These are phyloP conservation scores for Hygrophoropsis aurantiaca DNA, from an alignment of 768 basidiomycete genomes.

Conservation along the genomic window DNA sequence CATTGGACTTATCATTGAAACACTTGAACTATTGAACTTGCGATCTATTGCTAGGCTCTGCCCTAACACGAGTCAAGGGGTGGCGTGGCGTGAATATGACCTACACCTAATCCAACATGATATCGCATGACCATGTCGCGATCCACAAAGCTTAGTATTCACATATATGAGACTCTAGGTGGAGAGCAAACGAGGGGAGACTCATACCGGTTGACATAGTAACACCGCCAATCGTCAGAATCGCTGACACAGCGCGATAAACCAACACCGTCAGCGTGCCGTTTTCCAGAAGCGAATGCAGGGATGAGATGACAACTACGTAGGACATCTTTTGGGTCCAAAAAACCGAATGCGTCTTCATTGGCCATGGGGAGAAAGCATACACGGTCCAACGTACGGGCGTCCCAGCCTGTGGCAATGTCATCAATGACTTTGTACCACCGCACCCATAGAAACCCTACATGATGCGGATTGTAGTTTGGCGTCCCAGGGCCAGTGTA, in stretches of 20 bases:
- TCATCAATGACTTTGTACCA: slow-evolving; percentile 4
- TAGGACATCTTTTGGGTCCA: slow-evolving; percentile 5
- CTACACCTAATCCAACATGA: too few relatives aligned
- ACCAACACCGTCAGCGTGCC: neutral
- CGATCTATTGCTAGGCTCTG: too few relatives aligned
- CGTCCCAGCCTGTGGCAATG: neutral
- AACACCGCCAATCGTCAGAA: slow-evolving; percentile 2
- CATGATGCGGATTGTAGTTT: neutral
- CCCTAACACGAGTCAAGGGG: too few relatives aligned
- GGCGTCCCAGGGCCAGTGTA: too few relatives aligned
- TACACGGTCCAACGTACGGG: neutral
- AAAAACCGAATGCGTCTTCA: slow-evolving; percentile 6
- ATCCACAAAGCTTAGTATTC: too few relatives aligned
- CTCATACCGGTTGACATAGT: slow-evolving; percentile 10
- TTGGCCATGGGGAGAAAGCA: slow-evolving; percentile 1
- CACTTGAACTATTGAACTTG: too few relatives aligned
- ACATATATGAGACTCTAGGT: too few relatives aligned
- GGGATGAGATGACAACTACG: slow-evolving; percentile 11
- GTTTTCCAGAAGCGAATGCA: neutral
- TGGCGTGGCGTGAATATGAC: too few relatives aligned
- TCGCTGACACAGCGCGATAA: slow-evolving; percentile 3
- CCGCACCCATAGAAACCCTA: slow-evolving; percentile 9
- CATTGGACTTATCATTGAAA: too few relatives aligned
- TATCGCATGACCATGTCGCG: too few relatives aligned
- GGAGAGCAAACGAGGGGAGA: too few relatives aligned